Conservation (phyloP, 2,329 filamentous ascomycete species). For the Neopestalotiopsis sp. region DNA sequence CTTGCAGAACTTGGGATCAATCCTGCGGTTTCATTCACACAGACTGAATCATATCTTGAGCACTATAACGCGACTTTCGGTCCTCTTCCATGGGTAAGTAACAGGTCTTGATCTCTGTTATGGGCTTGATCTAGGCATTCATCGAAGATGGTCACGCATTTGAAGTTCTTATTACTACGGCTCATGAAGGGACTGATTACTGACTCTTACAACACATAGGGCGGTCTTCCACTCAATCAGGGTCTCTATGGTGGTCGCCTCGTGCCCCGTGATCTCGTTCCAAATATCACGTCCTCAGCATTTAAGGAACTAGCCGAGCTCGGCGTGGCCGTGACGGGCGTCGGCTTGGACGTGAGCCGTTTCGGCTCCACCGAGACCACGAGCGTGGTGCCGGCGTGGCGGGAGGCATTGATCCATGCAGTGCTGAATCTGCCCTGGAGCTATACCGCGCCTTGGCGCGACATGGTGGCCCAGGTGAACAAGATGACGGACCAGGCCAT, state of each 20-base stretch:
- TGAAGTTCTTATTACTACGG: too few relatives aligned
- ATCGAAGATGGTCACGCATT: too few relatives aligned
- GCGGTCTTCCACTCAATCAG: slow-evolving; percentile 32
- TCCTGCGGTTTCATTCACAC: neutral
- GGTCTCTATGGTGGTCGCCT: slow-evolving; percentile 38
- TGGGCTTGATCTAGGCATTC: too few relatives aligned
- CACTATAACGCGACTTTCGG: neutral
- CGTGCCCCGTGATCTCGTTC: slow-evolving; percentile 37
- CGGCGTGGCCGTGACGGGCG: slow-evolving; percentile 36
- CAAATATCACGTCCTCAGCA: slow-evolving; percentile 34
- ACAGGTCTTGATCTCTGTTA: neutral
- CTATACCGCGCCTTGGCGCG: slow-evolving; percentile 23
- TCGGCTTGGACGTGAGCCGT: slow-evolving; percentile 33
- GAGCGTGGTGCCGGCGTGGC: slow-evolving; percentile 42
- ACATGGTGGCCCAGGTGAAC: slow-evolving; percentile 32
- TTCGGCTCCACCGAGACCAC: slow-evolving; percentile 30
- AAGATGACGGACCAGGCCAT: slow-evolving; percentile 37
- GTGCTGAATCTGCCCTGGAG: slow-evolving; percentile 26
- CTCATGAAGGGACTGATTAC: too few relatives aligned
- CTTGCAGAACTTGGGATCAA: neutral
- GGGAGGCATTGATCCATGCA: slow-evolving; percentile 29
- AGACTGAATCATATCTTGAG: neutral
- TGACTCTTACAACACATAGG: slow-evolving; percentile 30
- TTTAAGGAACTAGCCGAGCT: slow-evolving; percentile 34
- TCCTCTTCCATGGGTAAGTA: neutral